These are phyloP conservation scores for Suillus paluster DNA, from an alignment of 768 basidiomycete genomes.

Conservation along the genomic window DNA sequence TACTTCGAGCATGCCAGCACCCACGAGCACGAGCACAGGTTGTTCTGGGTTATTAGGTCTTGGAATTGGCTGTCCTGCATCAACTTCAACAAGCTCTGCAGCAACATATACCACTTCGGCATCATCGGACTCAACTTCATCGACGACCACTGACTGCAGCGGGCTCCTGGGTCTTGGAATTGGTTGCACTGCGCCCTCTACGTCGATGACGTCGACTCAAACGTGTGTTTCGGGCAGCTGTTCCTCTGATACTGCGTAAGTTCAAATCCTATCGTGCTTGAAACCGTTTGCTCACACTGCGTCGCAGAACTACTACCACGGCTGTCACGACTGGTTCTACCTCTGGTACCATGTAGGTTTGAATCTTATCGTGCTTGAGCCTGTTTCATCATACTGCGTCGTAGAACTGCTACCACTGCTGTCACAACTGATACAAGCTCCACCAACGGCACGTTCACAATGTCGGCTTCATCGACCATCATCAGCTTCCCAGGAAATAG, in stretches of 20 bases:
- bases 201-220: not conserved
- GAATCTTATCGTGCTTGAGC: not conserved
- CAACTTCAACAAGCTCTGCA: conserved; percentile 14
- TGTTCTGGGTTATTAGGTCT: conserved; percentile 17
- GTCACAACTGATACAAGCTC: not conserved
- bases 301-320: not conserved
- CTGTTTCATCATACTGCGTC: not conserved
- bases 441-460: conserved; percentile 6
- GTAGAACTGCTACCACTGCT: not conserved
- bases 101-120: not conserved
- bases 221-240: too few relatives aligned
- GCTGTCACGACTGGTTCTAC: not conserved
- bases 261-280: not conserved
- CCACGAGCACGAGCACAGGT: conserved; percentile 10
- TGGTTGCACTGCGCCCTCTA: conserved; percentile 9
- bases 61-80: conserved; percentile 18
- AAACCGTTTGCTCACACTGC: not conserved
- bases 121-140: not conserved
- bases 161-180: conserved; percentile 15
- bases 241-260: not conserved
- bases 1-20: not conserved
- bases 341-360: not conserved
- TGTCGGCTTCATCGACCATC: conserved; percentile 24
- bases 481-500: conserved; percentile 35
- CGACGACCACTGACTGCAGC: conserved; percentile 6